Evolutionary conservation across 768 basidiomycete genomes (phyloP).

Genomic region (Pisolithus orientalis): DNA sequence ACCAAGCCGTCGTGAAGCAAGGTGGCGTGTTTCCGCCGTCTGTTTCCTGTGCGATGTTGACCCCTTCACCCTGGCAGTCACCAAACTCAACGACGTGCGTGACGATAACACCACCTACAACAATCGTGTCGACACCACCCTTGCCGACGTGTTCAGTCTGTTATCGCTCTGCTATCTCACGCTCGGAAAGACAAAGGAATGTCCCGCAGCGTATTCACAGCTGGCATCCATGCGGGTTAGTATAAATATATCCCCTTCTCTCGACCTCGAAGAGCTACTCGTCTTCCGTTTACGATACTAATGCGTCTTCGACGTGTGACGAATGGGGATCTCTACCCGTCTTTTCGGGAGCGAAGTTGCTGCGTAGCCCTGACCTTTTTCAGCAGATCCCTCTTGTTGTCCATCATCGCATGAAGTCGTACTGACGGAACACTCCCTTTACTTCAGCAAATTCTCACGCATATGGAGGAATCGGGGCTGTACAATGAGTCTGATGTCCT

Average conservation of each 20-base stretch:
- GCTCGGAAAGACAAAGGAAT: conserved; percentile 92
- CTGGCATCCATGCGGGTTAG: conserved; percentile 93
- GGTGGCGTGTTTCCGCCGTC: conserved; percentile 39
- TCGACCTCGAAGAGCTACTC: not conserved
- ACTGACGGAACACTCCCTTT: conserved; percentile 19
- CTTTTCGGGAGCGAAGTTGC: conserved; percentile 8
- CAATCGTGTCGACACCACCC: conserved; percentile 91
- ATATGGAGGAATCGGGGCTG: conserved; percentile 92
- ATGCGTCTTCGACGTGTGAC: not conserved
- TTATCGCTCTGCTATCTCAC: conserved; percentile 97
- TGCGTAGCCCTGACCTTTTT: conserved; percentile 19
- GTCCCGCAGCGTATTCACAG: conserved; percentile 93
- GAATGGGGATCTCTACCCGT: conserved; percentile 2
- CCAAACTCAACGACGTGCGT: conserved; percentile 85
- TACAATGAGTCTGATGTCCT: conserved; percentile 89
- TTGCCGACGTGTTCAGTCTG: conserved; percentile 93
- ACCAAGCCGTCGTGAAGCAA: conserved; percentile 91
- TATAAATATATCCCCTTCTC: conserved; percentile 17
- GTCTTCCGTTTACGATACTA: conserved; percentile 4
- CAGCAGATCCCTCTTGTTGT: conserved; percentile 19
- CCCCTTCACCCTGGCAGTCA: conserved; percentile 44
- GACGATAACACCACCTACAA: conserved; percentile 68
- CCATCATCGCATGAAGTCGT: conserved; percentile 16
- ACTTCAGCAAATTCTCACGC: conserved; percentile 82
- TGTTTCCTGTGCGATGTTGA: not conserved